A percentile compares a stretch with the other conserved stretches of the same genome.
Evolutionary conservation across 2,329 filamentous ascomycete genomes (phyloP).

Genomic region (Whalleya microplaca): DNA sequence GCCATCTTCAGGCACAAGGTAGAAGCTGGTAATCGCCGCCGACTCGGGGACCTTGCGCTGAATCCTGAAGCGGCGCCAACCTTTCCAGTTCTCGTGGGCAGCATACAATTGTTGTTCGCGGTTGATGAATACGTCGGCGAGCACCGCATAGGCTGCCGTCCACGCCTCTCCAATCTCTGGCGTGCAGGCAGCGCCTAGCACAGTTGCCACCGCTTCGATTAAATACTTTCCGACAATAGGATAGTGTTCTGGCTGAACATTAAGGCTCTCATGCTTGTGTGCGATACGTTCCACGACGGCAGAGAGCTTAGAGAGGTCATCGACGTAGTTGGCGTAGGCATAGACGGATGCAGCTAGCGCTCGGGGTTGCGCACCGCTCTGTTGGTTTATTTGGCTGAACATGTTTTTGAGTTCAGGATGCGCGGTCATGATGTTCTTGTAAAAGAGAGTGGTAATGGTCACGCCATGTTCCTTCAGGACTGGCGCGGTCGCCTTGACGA

Average conservation of each 20-base stretch:
- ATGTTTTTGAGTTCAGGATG: slow-evolving; percentile 69
- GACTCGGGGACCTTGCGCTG: slow-evolving; percentile 64
- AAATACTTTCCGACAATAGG: slow-evolving; percentile 70
- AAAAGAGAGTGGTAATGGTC: slow-evolving; percentile 73
- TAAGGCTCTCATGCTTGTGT: slow-evolving; percentile 76
- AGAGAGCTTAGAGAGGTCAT: slow-evolving; percentile 64
- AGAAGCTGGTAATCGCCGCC: slow-evolving; percentile 67
- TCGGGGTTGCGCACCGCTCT: slow-evolving; percentile 67
- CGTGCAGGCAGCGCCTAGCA: slow-evolving; percentile 71
- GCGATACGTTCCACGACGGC: slow-evolving; percentile 69
- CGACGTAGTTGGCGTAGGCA: slow-evolving; percentile 74
- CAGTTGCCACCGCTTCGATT: slow-evolving; percentile 66
- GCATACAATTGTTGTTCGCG: slow-evolving; percentile 67
- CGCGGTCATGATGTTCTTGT: slow-evolving; percentile 66
- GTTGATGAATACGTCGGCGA: slow-evolving; percentile 72
- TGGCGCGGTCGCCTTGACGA: slow-evolving; percentile 78
- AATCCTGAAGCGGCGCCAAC: slow-evolving; percentile 60
- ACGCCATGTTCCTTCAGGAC: slow-evolving; percentile 70
- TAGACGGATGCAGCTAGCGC: slow-evolving; percentile 72
- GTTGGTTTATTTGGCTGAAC: slow-evolving; percentile 73
- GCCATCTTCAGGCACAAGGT: slow-evolving; percentile 67
- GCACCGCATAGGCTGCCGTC: slow-evolving; percentile 70
- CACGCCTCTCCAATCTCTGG: slow-evolving; percentile 70
- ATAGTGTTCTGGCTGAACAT: slow-evolving; percentile 71
- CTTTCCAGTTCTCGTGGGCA: slow-evolving; percentile 45